Base-by-base conservation (phyloP, 306 rosid genomes). In the Inga laurina region DNA sequence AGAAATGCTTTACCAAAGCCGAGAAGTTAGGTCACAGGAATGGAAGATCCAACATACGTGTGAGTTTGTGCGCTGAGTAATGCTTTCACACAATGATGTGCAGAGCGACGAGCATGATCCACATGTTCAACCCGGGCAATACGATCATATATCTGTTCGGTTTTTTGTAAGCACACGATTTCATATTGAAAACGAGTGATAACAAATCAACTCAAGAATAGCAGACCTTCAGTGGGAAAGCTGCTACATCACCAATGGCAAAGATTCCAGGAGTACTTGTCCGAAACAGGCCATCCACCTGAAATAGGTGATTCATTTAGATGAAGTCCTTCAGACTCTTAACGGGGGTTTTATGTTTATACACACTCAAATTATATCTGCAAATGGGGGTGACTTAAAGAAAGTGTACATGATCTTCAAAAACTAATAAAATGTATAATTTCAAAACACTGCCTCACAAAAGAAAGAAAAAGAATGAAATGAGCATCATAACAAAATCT, bases 61-160 rank as follows among this genome's bases (percentile, higher is more conserved):
- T 85, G 86, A 79, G 96, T 87, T 87, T 92, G 92, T 35, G 97
- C 99, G 83, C 86, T 96, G 84, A 93, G 86, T 57, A 93, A 84
- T 74, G 94, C 88, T 66, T 91, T 92, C 82, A 94, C 87, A 74
- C 97, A 93, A 72, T 96, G 98, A 82, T 91, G 92, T 49, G 97
- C 95, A 21, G 98, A 94, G 73, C 88, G 83, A 86, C 97, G 99
- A 82, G 99, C 99, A 89, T 96, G 99, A 88, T 96, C 98, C 72
- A 96, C 98, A 84, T 96, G 98, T 83, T 96, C 98, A 54, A 94
- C 98, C 75, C 93, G 93, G 62, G 97, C 75, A 8, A 82, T 81
- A 15, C 98, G 97, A 77, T 92, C 88, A 74, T 96, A 96, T 21
- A 96, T 88, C 97, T 96, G 91, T 87, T 87, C 85, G 71, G 49